Percentiles rank a stretch among this genome's conserved stretches.
Evolutionary conservation across 768 basidiomycete species (phyloP).

Genomic region (Phlebiopsis flavidoalba): DNA sequence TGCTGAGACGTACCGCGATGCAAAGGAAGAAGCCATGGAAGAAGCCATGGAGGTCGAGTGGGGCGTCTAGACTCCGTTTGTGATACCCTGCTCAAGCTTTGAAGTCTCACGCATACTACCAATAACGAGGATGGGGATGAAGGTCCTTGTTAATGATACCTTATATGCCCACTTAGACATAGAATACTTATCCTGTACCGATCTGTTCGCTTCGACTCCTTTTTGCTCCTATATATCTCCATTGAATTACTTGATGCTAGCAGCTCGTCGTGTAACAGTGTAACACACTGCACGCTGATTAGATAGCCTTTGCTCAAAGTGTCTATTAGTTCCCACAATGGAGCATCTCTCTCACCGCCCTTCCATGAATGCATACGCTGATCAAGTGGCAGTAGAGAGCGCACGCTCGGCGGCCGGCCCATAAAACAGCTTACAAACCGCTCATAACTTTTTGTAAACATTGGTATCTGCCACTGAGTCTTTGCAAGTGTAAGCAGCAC

Average conservation of each 20-base stretch:
- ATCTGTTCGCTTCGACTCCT: background rate
- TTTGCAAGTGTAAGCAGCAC: too few species aligned
- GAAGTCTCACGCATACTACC: background rate
- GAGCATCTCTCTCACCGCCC: too few species aligned
- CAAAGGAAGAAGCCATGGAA: background rate
- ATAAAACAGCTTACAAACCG: too few species aligned
- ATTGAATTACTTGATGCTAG: background rate
- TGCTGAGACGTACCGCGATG: background rate
- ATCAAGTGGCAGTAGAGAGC: too few species aligned
- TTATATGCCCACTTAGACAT: background rate
- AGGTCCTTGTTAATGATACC: background rate
- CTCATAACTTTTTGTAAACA: too few species aligned
- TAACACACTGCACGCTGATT: too few species aligned
- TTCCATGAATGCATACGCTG: too few species aligned
- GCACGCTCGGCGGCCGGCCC: too few species aligned
- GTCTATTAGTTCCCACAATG: too few species aligned
- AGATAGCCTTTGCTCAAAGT: too few species aligned
- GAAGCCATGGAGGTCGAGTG: background rate
- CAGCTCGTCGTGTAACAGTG: too few species aligned
- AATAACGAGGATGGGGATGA: background rate
- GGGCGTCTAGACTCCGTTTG: background rate
- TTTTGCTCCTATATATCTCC: background rate
- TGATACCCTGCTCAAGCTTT: background rate
- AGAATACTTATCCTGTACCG: background rate
- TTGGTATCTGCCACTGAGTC: too few species aligned